Percentiles rank a stretch among this genome's conserved stretches.
Conservation (phyloP, 495 filamentous ascomycete species). For the Aspergillus mulundensis region DNA sequence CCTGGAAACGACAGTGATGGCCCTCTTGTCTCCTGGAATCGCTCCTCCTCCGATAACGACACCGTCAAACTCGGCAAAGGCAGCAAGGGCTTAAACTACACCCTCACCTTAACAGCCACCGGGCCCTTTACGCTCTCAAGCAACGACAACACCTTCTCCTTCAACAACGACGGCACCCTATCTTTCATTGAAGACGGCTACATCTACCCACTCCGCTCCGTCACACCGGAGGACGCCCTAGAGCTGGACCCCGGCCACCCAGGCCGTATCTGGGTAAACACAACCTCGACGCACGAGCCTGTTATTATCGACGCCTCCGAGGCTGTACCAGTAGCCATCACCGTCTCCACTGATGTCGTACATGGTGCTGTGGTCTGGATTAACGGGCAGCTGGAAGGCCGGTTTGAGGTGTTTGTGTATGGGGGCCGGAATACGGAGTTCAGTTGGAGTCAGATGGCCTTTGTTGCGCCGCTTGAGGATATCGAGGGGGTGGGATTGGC, state of each 20-base stretch:
- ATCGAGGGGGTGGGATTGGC: background rate
- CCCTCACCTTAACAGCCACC: constrained; percentile 30
- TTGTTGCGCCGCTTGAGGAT: constrained; percentile 48
- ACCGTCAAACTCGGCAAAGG: constrained; percentile 28
- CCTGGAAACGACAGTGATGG: background rate
- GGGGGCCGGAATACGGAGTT: constrained; percentile 47
- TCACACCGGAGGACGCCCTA: constrained; percentile 22
- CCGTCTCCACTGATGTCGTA: constrained; percentile 34
- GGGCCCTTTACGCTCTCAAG: constrained; percentile 43
- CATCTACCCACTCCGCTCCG: constrained; percentile 47
- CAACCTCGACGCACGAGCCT: constrained; percentile 28
- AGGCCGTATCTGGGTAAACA: constrained; percentile 32
- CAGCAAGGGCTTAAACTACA: constrained; percentile 53
- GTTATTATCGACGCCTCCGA: constrained; percentile 14
- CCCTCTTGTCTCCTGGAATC: constrained; percentile 8
- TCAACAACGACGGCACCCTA: constrained; percentile 30
- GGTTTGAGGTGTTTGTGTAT: constrained; percentile 54
- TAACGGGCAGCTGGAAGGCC: constrained; percentile 37
- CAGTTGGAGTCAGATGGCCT: constrained; percentile 57
- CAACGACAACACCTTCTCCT: constrained; percentile 28
- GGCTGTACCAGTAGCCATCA: constrained; percentile 11
- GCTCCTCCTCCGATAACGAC: background rate
- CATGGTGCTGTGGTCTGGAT: constrained; percentile 48
- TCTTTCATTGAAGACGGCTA: constrained; percentile 46
- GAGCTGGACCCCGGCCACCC: constrained; percentile 21